Evolutionary conservation across 2,329 filamentous ascomycete species (phyloP).

Genomic region (Nemania sp.): DNA sequence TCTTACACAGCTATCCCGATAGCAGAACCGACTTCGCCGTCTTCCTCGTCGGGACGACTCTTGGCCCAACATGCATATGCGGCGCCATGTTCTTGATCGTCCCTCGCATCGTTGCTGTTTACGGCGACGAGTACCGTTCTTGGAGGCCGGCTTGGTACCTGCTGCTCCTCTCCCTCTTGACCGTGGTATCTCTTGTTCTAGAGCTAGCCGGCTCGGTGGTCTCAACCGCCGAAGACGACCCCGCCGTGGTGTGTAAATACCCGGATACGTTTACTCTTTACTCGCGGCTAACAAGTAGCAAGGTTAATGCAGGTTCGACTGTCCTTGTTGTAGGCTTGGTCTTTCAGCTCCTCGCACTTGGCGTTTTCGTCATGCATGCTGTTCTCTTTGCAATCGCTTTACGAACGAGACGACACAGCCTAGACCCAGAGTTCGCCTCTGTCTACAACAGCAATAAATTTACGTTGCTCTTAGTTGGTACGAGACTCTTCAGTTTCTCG

Average conservation of each 20-base stretch:
- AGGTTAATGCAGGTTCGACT: constrained; percentile 40
- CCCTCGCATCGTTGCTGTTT: constrained; percentile 52
- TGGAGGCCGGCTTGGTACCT: constrained; percentile 43
- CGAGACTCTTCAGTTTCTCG: constrained; percentile 23
- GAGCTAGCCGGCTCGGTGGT: constrained; percentile 49
- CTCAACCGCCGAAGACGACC: constrained; percentile 42
- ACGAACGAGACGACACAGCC: constrained; percentile 43
- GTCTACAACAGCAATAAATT: constrained; percentile 51
- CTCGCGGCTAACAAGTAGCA: constrained; percentile 16
- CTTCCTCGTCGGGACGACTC: constrained; percentile 51
- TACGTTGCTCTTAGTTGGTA: constrained; percentile 52
- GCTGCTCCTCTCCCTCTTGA: constrained; percentile 33
- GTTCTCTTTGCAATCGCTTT: constrained; percentile 48
- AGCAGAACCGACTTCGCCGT: constrained; percentile 48
- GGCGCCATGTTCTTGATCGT: constrained; percentile 50
- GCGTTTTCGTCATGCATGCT: constrained; percentile 46
- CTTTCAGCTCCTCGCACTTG: constrained; percentile 49
- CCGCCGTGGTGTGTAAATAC: constrained; percentile 43
- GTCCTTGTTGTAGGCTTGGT: constrained; percentile 52
- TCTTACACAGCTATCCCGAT: constrained; percentile 44
- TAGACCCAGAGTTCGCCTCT: constrained; percentile 46
- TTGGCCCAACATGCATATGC: constrained; percentile 53
- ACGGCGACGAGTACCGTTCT: constrained; percentile 49
- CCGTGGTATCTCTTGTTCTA: constrained; percentile 36
- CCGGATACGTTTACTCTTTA: background rate